Percentiles rank a stretch among this genome's conserved stretches.
These are phyloP conservation scores for Colletotrichum sp. DNA, from an alignment of 2,329 filamentous ascomycete species.

Conservation along the genomic window DNA sequence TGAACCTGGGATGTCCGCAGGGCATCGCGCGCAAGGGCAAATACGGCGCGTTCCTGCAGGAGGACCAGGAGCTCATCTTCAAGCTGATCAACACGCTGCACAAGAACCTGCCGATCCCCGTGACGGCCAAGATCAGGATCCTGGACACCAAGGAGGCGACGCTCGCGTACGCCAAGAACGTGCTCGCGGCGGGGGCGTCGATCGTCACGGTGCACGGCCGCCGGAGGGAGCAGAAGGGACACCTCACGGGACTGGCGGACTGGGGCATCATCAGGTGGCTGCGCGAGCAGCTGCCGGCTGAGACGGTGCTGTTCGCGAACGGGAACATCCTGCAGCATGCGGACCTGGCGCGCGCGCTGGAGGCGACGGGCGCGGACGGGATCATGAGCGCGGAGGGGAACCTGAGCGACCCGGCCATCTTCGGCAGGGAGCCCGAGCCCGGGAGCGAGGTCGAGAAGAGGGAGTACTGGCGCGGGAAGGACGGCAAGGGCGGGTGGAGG, in stretches of 20 bases:
- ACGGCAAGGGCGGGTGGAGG: slow-evolving; percentile 84
- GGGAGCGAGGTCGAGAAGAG: slow-evolving; percentile 65
- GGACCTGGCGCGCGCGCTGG: slow-evolving; percentile 79
- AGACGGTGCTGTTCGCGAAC: slow-evolving; percentile 96
- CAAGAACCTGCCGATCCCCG: slow-evolving; percentile 76
- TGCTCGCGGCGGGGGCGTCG: slow-evolving; percentile 86
- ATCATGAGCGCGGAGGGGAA: slow-evolving; percentile 98
- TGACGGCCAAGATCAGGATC: slow-evolving; percentile 94
- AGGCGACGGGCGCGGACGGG: slow-evolving; percentile 85
- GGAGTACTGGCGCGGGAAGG: slow-evolving; percentile 85
- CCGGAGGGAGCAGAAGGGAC: slow-evolving; percentile 90
- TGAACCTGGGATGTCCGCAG: slow-evolving; percentile 96
- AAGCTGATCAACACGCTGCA: slow-evolving; percentile 86
- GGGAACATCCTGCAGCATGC: slow-evolving; percentile 86
- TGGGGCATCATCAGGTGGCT: slow-evolving; percentile 87
- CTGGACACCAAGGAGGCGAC: slow-evolving; percentile 87
- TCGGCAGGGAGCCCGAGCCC: slow-evolving; percentile 68
- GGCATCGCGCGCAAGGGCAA: slow-evolving; percentile 90
- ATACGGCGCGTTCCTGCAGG: slow-evolving; percentile 94
- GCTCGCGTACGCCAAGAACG: slow-evolving; percentile 85
- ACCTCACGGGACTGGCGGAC: slow-evolving; percentile 91
- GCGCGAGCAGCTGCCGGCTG: slow-evolving; percentile 79
- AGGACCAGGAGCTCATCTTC: slow-evolving; percentile 85
- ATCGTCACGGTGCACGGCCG: slow-evolving; percentile 94
- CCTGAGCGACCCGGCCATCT: slow-evolving; percentile 88